Conservation (phyloP, 2,329 filamentous ascomycete genomes). For the Grosmannia clavigera region DNA sequence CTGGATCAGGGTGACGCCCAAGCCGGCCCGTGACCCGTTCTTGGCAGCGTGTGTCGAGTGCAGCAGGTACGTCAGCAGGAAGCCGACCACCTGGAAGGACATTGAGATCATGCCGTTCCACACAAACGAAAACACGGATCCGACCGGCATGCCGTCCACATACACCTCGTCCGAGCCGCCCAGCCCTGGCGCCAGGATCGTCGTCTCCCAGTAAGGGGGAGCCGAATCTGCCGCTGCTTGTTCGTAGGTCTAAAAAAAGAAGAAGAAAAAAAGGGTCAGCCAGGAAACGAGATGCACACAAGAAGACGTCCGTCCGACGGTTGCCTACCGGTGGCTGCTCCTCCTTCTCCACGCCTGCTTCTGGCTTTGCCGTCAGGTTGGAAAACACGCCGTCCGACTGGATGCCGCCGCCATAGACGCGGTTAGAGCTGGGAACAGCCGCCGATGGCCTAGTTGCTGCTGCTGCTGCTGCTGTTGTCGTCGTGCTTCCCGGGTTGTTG, state of each 20-base stretch:
- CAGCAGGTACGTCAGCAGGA: conserved; percentile 92
- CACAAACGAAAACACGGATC: conserved; percentile 73
- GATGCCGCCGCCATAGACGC: conserved; percentile 60
- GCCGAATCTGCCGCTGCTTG: conserved; percentile 94
- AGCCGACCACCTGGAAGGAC: conserved; percentile 93
- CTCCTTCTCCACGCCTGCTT: conserved; percentile 65
- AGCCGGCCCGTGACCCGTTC: conserved; percentile 86
- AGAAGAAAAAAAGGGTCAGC: not conserved
- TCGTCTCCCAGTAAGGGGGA: conserved; percentile 98
- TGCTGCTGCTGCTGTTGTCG: conserved; percentile 16
- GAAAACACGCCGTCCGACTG: conserved; percentile 92
- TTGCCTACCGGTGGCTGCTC: conserved; percentile 77
- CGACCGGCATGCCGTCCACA: conserved; percentile 88
- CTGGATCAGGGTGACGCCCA: conserved; percentile 90
- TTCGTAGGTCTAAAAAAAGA: conserved; percentile 66
- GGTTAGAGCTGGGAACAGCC: conserved; percentile 18
- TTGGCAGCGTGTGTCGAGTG: conserved; percentile 98
- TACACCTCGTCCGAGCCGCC: conserved; percentile 91
- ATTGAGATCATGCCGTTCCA: conserved; percentile 97
- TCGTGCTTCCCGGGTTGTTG: not conserved
- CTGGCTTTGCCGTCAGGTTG: conserved; percentile 84
- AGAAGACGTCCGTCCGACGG: not conserved
- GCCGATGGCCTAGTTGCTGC: conserved; percentile 17
- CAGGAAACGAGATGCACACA: not conserved
- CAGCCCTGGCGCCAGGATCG: conserved; percentile 84